Base-by-base conservation (phyloP, 1,284 basidiomycete genomes). In the Gymnopus androsaceus region DNA sequence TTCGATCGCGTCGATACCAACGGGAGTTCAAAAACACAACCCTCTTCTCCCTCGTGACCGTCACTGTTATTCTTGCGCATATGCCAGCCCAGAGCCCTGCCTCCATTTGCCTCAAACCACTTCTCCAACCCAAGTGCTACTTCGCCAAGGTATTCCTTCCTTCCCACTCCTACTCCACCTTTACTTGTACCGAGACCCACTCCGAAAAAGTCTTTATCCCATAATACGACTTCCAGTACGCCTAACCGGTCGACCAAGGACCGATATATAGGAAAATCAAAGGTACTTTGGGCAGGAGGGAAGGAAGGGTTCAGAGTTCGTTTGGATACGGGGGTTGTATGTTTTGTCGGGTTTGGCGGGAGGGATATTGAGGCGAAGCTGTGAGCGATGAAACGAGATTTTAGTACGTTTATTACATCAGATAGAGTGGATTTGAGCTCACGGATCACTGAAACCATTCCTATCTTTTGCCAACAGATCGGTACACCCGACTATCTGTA, bases 131-230 rank as follows among this genome's bases (percentile, higher is more conserved):
- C 81, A 6, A 98, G 67, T 1, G 85, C 82, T 9, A 85, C 82
- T 71, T 98, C 96, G 28, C 96, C 96, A 47, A 98, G 82, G 72
- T 98, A 98, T 57, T 97, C 95, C 75, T 96, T 95, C 67, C 81
- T 84, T 62, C 94, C 50, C 21, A 52, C 30, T 11, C 51, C 51
- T 14, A 53, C 33, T n/a, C n/a, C n/a, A n/a, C 28, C 23, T 44
- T n/a, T 42, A n/a, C n/a, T n/a, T n/a, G n/a, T n/a, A n/a, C n/a
- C n/a, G n/a, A n/a, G 30, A 21, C 46, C 51, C n/a, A 42, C 40
- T 8, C 30, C 71, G 62, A 88, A 75, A 63, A 88, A 75, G 67
- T 96, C 95, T 75, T 92, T 94, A 73, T 96, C 94, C 95, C 95
- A 98, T 0, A 94, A 79, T 30, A 98, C 88, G 45, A 94, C 78